Evolutionary conservation across 345 rosid genomes (phyloP), one percentile per base, ranked within the genome.

Genomic region (Eucalyptus victrix): DNA sequence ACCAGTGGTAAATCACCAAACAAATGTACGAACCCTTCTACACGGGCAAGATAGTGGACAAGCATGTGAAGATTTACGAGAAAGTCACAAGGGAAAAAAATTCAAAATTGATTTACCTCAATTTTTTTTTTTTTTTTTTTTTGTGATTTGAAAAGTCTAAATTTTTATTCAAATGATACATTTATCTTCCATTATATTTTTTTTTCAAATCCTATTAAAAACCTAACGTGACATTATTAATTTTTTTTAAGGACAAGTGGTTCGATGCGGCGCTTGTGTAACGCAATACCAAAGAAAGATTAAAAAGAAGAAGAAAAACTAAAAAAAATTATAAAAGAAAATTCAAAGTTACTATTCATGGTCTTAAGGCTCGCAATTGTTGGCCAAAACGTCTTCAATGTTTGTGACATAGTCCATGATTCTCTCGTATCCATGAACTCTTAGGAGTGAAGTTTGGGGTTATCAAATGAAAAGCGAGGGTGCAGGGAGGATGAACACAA

Each of bases 391-490:
- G 4, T 18, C 40, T 67, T 8, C 21, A 3, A 4, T 16, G 6
- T 12, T 30, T 62, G 53, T 50, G 53, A 50, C 53, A 16, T 3
- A 1, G 1, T 50, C 19, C 8, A 1, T 50, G 19, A 50, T 50
- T 50, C 53, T 50, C 8, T 0, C 1, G 1, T 50, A 50, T 8
- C 3, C 3, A 0, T 50, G 8, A 50, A 6, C 8, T 1, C 2
- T 50, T 16, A 3, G 19, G 53, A 50, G 53, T 50, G 7, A 50
- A 50, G 53, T 7, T 50, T 50, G 3, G 18, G 19, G 1, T 50
- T 16, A 50, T 50, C 2, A 6, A 50, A 8, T 16, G 8, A 50
- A 50, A 1, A 50, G 53, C 1, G 19, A 16, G 3, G 53, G 3
- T 1, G 1, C 0, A 50, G 8, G 3, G 8, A 50, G 19, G 3